These are phyloP conservation scores for Ustilago trichophora DNA, from an alignment of 1,284 basidiomycete species.

Conservation along the genomic window DNA sequence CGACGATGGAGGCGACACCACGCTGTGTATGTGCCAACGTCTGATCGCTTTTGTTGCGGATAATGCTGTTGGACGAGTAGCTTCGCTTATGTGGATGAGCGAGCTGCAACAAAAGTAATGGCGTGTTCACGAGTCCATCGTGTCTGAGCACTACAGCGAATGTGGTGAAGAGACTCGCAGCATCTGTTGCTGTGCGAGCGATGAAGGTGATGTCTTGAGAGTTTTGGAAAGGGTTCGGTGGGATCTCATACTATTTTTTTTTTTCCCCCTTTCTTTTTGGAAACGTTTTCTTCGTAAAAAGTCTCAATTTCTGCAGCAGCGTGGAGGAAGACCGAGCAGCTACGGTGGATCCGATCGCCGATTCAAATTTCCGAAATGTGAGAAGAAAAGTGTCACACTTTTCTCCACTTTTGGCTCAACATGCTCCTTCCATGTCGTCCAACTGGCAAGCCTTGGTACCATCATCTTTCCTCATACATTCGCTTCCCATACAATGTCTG, in stretches of 20 bases:
- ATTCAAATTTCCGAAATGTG: constrained; percentile 19
- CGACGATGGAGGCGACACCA: too few relatives aligned
- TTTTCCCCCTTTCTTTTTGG: constrained; percentile 3
- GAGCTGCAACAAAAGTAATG: neutral
- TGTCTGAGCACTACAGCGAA: neutral
- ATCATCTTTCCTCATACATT: too few relatives aligned
- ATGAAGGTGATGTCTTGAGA: neutral
- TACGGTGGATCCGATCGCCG: constrained; percentile 6
- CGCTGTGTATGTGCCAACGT: too few relatives aligned
- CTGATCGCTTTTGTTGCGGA: too few relatives aligned
- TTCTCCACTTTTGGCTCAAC: constrained; percentile 14
- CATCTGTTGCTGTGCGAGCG: too few relatives aligned
- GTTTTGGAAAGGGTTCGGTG: constrained; percentile 1
- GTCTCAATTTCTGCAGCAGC: constrained; percentile 29
- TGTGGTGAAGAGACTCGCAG: too few relatives aligned
- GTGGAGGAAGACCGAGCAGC: constrained; percentile 19
- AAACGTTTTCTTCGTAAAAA: constrained; percentile 33
- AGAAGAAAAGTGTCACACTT: constrained; percentile 5
- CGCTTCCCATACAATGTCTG: neutral
- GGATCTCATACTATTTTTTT: neutral
- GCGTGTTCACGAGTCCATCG: constrained; percentile 3
- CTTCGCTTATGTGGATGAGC: neutral
- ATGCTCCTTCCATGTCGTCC: too few relatives aligned
- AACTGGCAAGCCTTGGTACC: too few relatives aligned
- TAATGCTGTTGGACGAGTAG: neutral